Base-by-base conservation (phyloP, 2,329 filamentous ascomycete genomes). In the Pseudogymnoascus destructans region DNA sequence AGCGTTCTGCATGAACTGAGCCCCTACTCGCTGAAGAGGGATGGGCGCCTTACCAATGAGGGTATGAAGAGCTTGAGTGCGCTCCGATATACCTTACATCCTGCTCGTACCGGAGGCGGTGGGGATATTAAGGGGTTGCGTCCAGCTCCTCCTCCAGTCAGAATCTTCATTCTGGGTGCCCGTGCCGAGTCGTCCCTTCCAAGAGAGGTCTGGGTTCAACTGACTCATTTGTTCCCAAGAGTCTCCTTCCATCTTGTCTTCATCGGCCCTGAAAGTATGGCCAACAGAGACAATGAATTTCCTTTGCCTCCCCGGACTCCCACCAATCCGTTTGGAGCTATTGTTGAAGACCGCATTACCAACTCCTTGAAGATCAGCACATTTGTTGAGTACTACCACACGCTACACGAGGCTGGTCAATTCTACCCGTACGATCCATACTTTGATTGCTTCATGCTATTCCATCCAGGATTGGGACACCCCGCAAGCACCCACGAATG, bases 371-470 rank as follows among this genome's bases (percentile, higher is more conserved):
- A 98, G 76, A 95, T 98, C 68, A 93, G 86, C 70, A 98, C 95
- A 0, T 95, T 91, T 67, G 92, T 97, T 57, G 93, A 98, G 66
- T 96, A 98, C 74, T 98, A 95, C 75, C 92, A 98, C 73, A 97
- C 89, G 2, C 81, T 98, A 65, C 92, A 98, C 74, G 83, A 90
- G 70, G 87, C 92, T 0, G 86, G 89, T 54, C 81, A 91, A 69
- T 98, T 97, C 74, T 83, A 87, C 59, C 93, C 95, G 0, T 96
- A 95, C 69, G 93, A 98, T 69, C 93, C 93, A 0, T 98, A 98
- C 74, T 95, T 98, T 71, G 93, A 98, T 75, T 93, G 88, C 72
- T 95, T 98, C 69, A 84, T 98, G 67, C 80, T 96, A 57, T 98
- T 97, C 78, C 95, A 98, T 68, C 95, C 95, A 0, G 95, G 95